Evolutionary conservation across 768 basidiomycete species (phyloP), one percentile per base, ranked within the genome.

Genomic region (Trametes cinnabarina): DNA sequence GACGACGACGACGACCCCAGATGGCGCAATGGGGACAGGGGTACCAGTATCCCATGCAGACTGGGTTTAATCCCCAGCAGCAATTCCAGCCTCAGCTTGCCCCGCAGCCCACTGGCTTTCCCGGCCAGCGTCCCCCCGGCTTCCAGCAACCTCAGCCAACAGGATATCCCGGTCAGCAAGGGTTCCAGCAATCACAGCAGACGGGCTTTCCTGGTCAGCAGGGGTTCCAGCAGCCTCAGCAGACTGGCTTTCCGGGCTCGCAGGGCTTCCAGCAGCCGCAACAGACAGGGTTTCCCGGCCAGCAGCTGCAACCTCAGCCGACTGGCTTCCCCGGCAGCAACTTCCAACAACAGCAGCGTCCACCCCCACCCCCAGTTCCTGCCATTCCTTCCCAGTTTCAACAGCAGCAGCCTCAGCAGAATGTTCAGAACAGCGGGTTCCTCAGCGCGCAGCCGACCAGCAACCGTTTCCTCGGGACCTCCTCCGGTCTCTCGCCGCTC

Each of bases 11-110:
- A 50, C 48, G 12, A 17, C 48, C 58, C 34, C 44, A 50, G 43
- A 91, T 92, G 90, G 82, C 88, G 66, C 88, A 90, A 73, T 92
- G 90, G 88, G 80, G 78, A 39, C 82, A 83, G 67, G 79, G 78
- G 51, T 87, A 85, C 66, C 88, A 91, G 73, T 86, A 88, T 68
- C 85, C 90, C 30, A 75, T 86, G 70, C 88, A 88, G 63, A 88
- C 89, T 3, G 89, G 87, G 14, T 86, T 81, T 71, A 70, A 76
- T 54, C 73, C 73, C 25, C 82, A 83, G 58, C 53, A 52, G 51
- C 51, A 52, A 51, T 74, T 77, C 55, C 75, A 76, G 39, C 44
- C 44, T 46, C 71, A 69, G 63, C 79, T 74, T 25, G 78, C 84
- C 11, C 90, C 92, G 73, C 82, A 77, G 41, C 88, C 88, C 32